Conservation (phyloP, 2,329 filamentous ascomycete species). For the Neoascochyta sp. region DNA sequence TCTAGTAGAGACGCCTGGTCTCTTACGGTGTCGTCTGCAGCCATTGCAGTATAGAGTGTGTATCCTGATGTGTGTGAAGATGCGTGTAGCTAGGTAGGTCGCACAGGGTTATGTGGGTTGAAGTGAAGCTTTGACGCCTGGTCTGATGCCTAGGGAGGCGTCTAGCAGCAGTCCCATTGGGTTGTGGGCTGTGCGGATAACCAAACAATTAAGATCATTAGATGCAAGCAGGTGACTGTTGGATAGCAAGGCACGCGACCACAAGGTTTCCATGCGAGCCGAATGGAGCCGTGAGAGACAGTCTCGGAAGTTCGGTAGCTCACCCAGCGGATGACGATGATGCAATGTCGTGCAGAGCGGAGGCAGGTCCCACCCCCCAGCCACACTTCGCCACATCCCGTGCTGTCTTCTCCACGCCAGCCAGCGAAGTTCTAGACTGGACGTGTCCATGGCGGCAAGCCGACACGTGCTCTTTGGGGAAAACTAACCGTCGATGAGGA, state of each 20-base stretch:
- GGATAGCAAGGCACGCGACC: conserved; percentile 9
- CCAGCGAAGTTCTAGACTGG: too few species aligned
- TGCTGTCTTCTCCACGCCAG: too few species aligned
- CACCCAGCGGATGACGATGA: conserved; percentile 5
- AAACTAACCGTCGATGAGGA: too few species aligned
- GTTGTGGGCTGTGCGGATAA: neutral
- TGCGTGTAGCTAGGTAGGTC: too few species aligned
- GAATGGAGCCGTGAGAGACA: conserved; percentile 1
- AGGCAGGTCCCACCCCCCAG: conserved; percentile 3
- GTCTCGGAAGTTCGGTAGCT: conserved; percentile 5
- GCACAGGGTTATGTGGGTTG: conserved; percentile 10
- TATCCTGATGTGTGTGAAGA: too few species aligned
- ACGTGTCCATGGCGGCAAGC: too few species aligned
- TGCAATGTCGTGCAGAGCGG: conserved; percentile 2
- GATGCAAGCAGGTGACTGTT: too few species aligned
- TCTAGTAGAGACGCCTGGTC: conserved; percentile 12
- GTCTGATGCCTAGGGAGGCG: conserved; percentile 9
- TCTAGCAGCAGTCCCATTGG: conserved; percentile 1
- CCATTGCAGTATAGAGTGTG: conserved; percentile 5
- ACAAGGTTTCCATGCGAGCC: too few species aligned
- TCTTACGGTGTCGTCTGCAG: conserved; percentile 4
- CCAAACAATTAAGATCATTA: conserved; percentile 2
- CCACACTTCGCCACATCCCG: too few species aligned
- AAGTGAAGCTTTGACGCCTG: conserved; percentile 11
- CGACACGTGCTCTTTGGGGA: too few species aligned